phyloP scores from a whole-genome alignment of 2,329 filamentous ascomycete species.

The Alternaria brassicae region DNA sequence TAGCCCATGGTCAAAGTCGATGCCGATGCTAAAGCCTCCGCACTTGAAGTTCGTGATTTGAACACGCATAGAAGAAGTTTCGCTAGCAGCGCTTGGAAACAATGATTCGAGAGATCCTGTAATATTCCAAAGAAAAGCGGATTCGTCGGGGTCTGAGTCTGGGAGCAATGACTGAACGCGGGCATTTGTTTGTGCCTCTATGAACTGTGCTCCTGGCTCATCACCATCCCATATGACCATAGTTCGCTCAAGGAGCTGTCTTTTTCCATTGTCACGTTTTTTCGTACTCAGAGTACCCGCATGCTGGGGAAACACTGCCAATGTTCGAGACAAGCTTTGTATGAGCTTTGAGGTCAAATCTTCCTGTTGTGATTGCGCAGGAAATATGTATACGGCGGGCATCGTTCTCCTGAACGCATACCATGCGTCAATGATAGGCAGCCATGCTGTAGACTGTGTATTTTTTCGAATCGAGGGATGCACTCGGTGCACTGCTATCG shows the following conservation, averaged over 20 bases:
- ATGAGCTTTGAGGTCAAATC: neutral
- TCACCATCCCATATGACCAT: neutral
- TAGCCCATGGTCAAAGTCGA: neutral
- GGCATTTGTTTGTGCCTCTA: neutral
- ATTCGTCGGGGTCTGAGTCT: neutral
- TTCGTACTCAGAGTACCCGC: neutral
- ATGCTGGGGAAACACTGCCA: neutral
- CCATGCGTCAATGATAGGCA: neutral
- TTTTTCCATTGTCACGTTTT: rapidly evolving
- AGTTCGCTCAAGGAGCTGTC: neutral
- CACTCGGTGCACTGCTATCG: no score
- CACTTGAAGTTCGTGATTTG: neutral
- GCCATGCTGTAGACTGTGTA: neutral
- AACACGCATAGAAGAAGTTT: neutral
- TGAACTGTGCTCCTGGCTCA: neutral
- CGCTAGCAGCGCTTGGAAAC: neutral
- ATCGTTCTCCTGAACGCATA: neutral
- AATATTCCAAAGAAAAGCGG: neutral
- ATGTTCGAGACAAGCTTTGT: neutral
- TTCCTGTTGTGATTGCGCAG: neutral
- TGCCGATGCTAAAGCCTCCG: neutral
- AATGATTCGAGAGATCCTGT: neutral
- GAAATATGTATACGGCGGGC: neutral
- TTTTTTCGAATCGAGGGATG: no score
- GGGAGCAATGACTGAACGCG: neutral